A percentile compares a stretch with the other conserved stretches of the same genome.
Evolutionary conservation across 2,329 filamentous ascomycete genomes (phyloP).

Genomic region (Pseudocercospora ulei): DNA sequence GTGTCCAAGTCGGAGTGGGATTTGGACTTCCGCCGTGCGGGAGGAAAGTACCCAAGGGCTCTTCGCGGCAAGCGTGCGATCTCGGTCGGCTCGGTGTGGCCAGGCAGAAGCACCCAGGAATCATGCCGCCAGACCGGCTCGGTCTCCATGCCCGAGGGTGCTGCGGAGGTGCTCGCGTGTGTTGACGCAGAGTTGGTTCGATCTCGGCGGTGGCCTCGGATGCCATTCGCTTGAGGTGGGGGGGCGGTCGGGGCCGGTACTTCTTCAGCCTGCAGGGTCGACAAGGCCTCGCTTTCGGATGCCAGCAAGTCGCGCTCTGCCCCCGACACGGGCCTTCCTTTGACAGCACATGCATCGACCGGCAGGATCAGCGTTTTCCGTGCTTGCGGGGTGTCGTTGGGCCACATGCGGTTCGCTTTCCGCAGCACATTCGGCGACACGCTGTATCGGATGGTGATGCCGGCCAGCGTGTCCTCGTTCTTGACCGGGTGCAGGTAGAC

Average conservation of each 20-base stretch:
- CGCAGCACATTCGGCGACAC: constrained; percentile 74
- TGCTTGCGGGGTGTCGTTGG: constrained; percentile 78
- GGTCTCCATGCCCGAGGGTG: constrained; percentile 42
- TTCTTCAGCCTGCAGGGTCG: constrained; percentile 32
- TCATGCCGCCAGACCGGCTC: constrained; percentile 74
- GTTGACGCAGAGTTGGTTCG: constrained; percentile 35
- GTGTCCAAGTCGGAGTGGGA: constrained; percentile 55
- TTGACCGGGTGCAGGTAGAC: constrained; percentile 85
- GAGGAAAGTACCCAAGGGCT: constrained; percentile 82
- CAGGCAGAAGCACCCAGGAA: constrained; percentile 75
- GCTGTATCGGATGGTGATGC: constrained; percentile 80
- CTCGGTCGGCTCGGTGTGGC: constrained; percentile 61
- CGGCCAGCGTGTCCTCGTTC: constrained; percentile 76
- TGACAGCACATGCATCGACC: constrained; percentile 78
- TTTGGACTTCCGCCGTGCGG: constrained; percentile 74
- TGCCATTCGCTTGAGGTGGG: constrained; percentile 23
- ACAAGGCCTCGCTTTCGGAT: constrained; percentile 29
- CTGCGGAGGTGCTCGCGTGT: constrained; percentile 33
- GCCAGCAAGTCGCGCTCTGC: constrained; percentile 31
- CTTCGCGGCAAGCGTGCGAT: constrained; percentile 75
- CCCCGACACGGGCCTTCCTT: constrained; percentile 51
- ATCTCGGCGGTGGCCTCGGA: constrained; percentile 26
- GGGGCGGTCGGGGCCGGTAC: constrained; percentile 32
- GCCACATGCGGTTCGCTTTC: constrained; percentile 89
- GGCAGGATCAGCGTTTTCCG: constrained; percentile 73